Base-by-base conservation (phyloP, 2,329 filamentous ascomycete genomes). In the Pseudohalonectria lignicola region DNA sequence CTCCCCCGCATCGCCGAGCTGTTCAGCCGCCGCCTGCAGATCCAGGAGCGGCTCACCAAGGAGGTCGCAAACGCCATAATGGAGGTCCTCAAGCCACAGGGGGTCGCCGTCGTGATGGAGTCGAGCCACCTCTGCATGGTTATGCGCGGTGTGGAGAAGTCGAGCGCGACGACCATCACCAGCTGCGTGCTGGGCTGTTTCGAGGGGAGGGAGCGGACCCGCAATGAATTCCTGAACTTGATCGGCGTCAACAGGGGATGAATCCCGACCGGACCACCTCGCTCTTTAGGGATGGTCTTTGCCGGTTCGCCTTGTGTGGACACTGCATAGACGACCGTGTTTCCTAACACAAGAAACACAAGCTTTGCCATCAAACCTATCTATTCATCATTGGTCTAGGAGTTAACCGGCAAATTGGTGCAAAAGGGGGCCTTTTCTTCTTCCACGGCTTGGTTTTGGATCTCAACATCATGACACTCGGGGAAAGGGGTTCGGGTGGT, bases 151-250 rank as follows among this genome's bases (percentile, higher is more conserved):
- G 90, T 98, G 9, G 77, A 95, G 57, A 95, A 98, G 69, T 87
- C 86, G 0, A 76, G 72, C 30, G 80, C 84, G 36, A 82, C 76
- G 15, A 96, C 92, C 6, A 92, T 93, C 28, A 98, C 92, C 15
- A 95, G 87, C 65, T 96, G 90, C 57, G 93, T 98, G 63, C 74
- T 96, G n/a, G 92, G 92, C 29, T 88, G 87, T 52, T 94, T 98
- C 70, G 81, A 94, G 54, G 81, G 80, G 43, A 86, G 85, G 50
- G 86, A 86, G 43, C 95, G 94, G 71, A 95, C 90, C 10, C 72
- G 92, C 50, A 93, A 94, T 56, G 92, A 98, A 61, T 98, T 98
- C 54, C 64, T 98, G 54, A 94, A 80, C 50, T 70, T 98, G 26
- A 66, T 81, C 25, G 74, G 74, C 29, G 60, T 87, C 40, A 78